Conservation (phyloP, 2,329 filamentous ascomycete species). For the Coleophoma cylindrospora region DNA sequence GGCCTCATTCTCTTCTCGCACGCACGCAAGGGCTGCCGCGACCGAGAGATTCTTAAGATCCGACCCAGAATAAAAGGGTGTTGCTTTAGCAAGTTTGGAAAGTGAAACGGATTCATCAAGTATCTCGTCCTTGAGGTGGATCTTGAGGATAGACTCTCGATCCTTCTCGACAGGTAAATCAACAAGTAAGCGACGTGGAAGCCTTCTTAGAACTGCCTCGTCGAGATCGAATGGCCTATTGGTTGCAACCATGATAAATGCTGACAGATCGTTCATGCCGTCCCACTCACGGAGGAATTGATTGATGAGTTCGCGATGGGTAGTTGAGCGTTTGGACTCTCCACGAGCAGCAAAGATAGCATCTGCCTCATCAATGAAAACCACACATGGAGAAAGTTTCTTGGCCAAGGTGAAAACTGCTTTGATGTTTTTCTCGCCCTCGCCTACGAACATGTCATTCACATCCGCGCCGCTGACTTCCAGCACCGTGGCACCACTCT, state of each 20-base stretch:
- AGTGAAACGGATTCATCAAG: constrained; percentile 59
- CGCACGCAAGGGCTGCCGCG: constrained; percentile 72
- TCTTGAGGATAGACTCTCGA: constrained; percentile 62
- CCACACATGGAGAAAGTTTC: constrained; percentile 85
- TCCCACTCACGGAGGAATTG: constrained; percentile 98
- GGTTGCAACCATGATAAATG: constrained; percentile 97
- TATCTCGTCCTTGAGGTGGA: constrained; percentile 65
- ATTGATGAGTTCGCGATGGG: constrained; percentile 85
- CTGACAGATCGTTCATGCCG: constrained; percentile 73
- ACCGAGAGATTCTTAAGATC: constrained; percentile 82
- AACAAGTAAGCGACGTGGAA: constrained; percentile 68
- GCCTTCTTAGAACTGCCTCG: constrained; percentile 73
- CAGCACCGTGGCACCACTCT: constrained; percentile 67
- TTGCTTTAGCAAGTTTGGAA: constrained; percentile 56
- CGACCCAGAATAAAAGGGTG: constrained; percentile 75
- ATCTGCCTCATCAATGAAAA: constrained; percentile 97
- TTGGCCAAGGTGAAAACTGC: constrained; percentile 88
- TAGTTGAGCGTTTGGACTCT: constrained; percentile 55
- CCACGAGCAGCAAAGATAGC: constrained; percentile 79
- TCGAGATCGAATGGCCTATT: constrained; percentile 95
- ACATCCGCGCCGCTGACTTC: constrained; percentile 88
- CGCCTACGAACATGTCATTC: constrained; percentile 94
- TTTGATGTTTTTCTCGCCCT: constrained; percentile 92
- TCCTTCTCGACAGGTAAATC: constrained; percentile 66
- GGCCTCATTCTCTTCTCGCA: constrained; percentile 63